Conservation (phyloP, 768 basidiomycete species). For the Trametes cingulata region DNA sequence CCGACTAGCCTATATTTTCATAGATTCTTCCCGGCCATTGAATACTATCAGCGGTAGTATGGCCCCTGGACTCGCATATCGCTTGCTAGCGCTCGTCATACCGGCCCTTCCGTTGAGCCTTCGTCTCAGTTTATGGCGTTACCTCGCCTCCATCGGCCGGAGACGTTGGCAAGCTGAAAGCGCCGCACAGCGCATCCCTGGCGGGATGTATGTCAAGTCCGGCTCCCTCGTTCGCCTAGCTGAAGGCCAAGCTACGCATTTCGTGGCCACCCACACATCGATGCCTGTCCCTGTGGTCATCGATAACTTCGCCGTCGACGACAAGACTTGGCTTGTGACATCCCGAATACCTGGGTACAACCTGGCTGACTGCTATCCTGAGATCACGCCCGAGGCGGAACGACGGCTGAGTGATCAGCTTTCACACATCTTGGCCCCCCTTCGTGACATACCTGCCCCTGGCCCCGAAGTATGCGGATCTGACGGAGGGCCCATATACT, state of each 20-base stretch:
- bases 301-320: conserved; percentile 17
- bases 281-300: conserved; percentile 22
- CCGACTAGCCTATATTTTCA: no score
- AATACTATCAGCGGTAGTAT: no score
- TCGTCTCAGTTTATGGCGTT: not conserved
- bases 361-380: not conserved
- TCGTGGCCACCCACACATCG: conserved; percentile 8
- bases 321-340: conserved; percentile 15
- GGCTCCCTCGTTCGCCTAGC: conserved; percentile 7
- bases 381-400: conserved; percentile 1
- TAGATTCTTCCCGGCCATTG: no score
- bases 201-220: conserved; percentile 22
- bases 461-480: conserved; percentile 9
- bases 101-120: not conserved
- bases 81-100: not conserved
- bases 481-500: conserved; percentile 12
- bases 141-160: not conserved
- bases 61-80: not conserved
- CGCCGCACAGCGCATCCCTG: conserved; percentile 1
- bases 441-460: conserved; percentile 13
- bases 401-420: conserved; percentile 1
- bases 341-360: conserved; percentile 12
- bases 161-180: not conserved
- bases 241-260: conserved; percentile 14
- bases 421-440: not conserved